These are phyloP conservation scores for Kondoa malvinella DNA, from an alignment of 768 basidiomycete species.

Conservation along the genomic window DNA sequence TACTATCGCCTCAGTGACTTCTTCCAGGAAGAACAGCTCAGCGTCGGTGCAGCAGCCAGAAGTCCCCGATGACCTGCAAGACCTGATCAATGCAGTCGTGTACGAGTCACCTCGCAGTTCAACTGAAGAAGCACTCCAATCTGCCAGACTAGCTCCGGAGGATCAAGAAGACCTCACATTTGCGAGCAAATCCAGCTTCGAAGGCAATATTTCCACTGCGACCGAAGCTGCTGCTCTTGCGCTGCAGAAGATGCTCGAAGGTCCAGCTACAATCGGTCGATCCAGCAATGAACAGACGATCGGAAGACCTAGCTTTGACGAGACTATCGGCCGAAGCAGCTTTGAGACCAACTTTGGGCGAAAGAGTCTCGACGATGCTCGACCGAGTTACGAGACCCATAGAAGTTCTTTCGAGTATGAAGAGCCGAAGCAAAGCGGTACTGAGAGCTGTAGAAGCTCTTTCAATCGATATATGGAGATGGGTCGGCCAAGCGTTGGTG, in stretches of 20 bases:
- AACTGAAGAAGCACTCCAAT: background rate
- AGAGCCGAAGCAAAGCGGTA: background rate
- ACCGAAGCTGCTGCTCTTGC: background rate
- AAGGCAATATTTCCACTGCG: background rate
- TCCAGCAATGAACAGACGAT: background rate
- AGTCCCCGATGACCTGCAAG: background rate
- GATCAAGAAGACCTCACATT: background rate
- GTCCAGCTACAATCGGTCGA: background rate
- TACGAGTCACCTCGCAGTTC: background rate
- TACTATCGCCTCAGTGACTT: background rate
- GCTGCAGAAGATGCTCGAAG: background rate
- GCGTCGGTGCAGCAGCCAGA: background rate
- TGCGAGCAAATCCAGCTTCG: background rate
- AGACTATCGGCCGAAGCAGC: too few species aligned
- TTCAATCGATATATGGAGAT: conserved; percentile 2
- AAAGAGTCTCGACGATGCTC: background rate
- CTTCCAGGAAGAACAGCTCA: background rate
- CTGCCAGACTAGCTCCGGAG: background rate
- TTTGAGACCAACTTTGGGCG: background rate
- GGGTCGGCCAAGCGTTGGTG: background rate
- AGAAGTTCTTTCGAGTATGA: background rate
- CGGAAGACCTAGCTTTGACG: background rate
- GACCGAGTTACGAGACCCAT: background rate
- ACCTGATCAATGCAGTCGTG: background rate
- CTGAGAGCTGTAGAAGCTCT: background rate